Evolutionary conservation across 495 filamentous ascomycete genomes (phyloP).

Genomic region (Daldinia decipiens): DNA sequence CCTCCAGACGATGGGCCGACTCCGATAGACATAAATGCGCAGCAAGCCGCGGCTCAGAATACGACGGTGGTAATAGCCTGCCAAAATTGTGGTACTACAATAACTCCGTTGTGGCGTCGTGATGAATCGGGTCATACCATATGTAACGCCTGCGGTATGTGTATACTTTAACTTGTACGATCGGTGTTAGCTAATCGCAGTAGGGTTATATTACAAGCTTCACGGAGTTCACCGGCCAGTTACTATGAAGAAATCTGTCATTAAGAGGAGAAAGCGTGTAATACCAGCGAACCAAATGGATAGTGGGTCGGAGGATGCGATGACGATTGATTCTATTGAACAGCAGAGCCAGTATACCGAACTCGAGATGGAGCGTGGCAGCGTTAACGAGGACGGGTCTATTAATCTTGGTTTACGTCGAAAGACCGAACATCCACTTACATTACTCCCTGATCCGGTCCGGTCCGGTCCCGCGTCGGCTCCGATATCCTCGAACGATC

Average conservation of each 20-base stretch:
- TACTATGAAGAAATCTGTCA: conserved; percentile 96
- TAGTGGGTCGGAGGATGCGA: conserved; percentile 52
- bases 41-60: conserved; percentile 59
- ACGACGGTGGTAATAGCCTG: conserved; percentile 88
- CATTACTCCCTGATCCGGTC: conserved; percentile 60
- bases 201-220: conserved; percentile 96
- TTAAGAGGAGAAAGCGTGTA: conserved; percentile 95
- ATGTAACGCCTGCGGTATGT: conserved; percentile 97
- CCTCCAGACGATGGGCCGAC: conserved; percentile 50
- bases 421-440: conserved; percentile 51
- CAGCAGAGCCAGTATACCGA: conserved; percentile 54
- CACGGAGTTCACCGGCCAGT: conserved; percentile 92
- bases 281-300: conserved; percentile 78
- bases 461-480: conserved; percentile 51
- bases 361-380: conserved; percentile 56
- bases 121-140: conserved; percentile 97
- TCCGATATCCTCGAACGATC: conserved; percentile 51
- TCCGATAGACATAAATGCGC: conserved; percentile 59
- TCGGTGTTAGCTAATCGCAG: conserved; percentile 31
- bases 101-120: conserved; percentile 94
- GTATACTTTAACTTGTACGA: conserved; percentile 7
- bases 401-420: conserved; percentile 69
- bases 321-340: conserved; percentile 55
- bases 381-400: conserved; percentile 64
- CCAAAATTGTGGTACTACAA: conserved; percentile 96